Evolutionary conservation across 768 basidiomycete species (phyloP), one percentile per base, ranked within the genome.

Genomic region (Boletus subcaerulescens): DNA sequence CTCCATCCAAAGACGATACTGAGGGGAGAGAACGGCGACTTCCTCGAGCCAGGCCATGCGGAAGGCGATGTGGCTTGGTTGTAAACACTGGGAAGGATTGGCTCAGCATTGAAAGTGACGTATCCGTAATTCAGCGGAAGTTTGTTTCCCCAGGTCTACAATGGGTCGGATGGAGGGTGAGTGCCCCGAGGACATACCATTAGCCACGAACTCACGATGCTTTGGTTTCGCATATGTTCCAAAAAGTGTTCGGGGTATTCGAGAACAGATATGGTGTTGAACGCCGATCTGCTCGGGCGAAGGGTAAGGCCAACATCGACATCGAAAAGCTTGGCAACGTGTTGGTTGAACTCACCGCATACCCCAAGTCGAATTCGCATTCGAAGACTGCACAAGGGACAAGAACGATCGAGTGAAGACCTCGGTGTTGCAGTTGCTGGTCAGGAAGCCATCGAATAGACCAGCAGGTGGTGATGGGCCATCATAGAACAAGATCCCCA

Each of bases 401-500:
- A 53, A 39, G 43, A 61, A 66, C 5, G 62, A 66, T 17, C 65
- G 61, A 24, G 65, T 56, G 40, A 60, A 60, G 22, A 65, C 57
- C 5, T 46, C 41, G 3, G 48, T 45, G 26, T 61, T 9, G 20
- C 46, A 52, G 24, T 43, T 43, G 39, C 56, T 40, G 6, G 58
- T 62, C 55, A 69, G 14, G 14, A 84, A 71, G 10, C 36, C 53
- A 14, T 72, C 66, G 35, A 71, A 72, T 5, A 62, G 46, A 24
- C 66, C 65, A 12, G 52, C 31, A 31, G 65, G 69, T 22, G 62
- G 60, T 15, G 55, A 50, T 39, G 69, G 83, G 1, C 59, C 79
- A 60, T 87, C 80, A 59, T 87, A 86, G 67, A 87, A 87, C 22
- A 87, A 48, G 4, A 81, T 50, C 9, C 70, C 65, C 52, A 66